A percentile compares a stretch with the other conserved stretches of the same genome.
Evolutionary conservation across 1,284 basidiomycete genomes (phyloP).

Genomic region (Microbotryum violaceum): DNA sequence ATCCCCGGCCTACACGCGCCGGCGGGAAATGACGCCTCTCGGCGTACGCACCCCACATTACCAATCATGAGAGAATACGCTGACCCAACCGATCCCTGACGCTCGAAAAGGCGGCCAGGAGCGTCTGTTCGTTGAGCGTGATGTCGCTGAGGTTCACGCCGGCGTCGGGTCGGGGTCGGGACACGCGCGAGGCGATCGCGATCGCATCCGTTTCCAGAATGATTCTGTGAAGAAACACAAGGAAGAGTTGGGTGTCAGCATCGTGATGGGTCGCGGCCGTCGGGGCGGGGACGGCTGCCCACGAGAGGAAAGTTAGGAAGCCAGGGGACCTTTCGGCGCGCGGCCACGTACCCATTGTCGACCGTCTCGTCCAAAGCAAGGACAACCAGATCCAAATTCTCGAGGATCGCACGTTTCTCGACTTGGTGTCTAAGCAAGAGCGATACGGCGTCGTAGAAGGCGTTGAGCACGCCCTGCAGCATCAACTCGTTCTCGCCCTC

Average conservation of each 20-base stretch:
- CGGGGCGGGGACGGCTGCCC: neutral
- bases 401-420: conserved; percentile 89
- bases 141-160: conserved; percentile 62
- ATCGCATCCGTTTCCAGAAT: conserved; percentile 95
- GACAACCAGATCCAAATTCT: conserved; percentile 88
- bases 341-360: conserved; percentile 80
- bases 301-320: neutral
- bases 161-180: conserved; percentile 82
- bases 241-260: neutral
- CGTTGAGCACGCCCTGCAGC: conserved; percentile 74
- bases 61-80: conserved; percentile 43
- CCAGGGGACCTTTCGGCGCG: conserved; percentile 1
- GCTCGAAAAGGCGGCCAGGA: conserved; percentile 77
- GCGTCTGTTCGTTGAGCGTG: conserved; percentile 96
- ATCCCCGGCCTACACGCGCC: too few relatives aligned
- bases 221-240: conserved; percentile 53
- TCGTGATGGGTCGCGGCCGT: neutral
- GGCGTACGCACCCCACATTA: too few relatives aligned
- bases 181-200: conserved; percentile 90
- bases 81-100: conserved; percentile 71
- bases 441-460: conserved; percentile 77
- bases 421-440: conserved; percentile 83
- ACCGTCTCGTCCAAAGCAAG: conserved; percentile 94
- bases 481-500: conserved; percentile 91
- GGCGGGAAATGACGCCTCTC: too few relatives aligned